Conservation (phyloP, 2,329 filamentous ascomycete species). For the Rutstroemia sp. region DNA sequence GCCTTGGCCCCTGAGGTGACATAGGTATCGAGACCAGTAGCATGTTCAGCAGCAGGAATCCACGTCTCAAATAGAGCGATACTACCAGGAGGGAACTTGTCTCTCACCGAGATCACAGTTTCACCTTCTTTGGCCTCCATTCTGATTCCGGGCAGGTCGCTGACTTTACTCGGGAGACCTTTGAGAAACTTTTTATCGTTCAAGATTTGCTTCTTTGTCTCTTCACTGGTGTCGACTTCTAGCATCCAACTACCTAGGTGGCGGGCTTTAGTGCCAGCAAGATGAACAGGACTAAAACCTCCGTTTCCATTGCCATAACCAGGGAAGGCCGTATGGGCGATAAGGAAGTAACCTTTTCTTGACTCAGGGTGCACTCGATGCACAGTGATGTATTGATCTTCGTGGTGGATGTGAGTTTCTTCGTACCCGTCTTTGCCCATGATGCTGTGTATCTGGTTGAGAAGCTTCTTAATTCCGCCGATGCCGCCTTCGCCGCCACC, state of each 20-base stretch:
- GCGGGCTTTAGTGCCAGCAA: constrained; percentile 77
- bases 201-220: constrained; percentile 56
- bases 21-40: constrained; percentile 74
- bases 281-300: constrained; percentile 68
- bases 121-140: constrained; percentile 66
- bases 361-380: constrained; percentile 90
- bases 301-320: constrained; percentile 82
- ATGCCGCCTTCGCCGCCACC: constrained; percentile 76
- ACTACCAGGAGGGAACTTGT: constrained; percentile 84
- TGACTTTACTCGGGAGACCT: constrained; percentile 77
- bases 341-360: constrained; percentile 87
- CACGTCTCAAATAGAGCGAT: constrained; percentile 95
- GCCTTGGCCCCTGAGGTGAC: constrained; percentile 74
- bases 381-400: constrained; percentile 92
- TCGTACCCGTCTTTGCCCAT: constrained; percentile 95
- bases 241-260: constrained; percentile 88
- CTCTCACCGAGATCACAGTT: constrained; percentile 71
- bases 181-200: constrained; percentile 64
- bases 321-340: constrained; percentile 93
- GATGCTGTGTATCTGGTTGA: constrained; percentile 89
- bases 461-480: constrained; percentile 79
- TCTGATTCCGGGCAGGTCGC: constrained; percentile 64
- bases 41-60: constrained; percentile 82
- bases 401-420: constrained; percentile 94
- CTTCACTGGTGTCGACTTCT: constrained; percentile 72